These are phyloP conservation scores for Alternaria viburni DNA, from an alignment of 2,329 filamentous ascomycete genomes.

Conservation along the genomic window DNA sequence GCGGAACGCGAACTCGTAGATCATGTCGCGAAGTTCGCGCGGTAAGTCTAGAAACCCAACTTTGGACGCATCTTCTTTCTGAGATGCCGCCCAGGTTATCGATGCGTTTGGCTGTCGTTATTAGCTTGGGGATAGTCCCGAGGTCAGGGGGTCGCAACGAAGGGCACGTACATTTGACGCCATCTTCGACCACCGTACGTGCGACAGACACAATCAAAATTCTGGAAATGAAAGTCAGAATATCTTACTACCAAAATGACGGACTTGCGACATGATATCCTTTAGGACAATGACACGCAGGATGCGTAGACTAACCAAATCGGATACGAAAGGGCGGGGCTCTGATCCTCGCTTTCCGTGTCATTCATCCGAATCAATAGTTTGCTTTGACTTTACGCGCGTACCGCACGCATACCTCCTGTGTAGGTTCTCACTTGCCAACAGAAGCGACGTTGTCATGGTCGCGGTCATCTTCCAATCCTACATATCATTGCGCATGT, in stretches of 20 bases:
- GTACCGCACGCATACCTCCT: neutral
- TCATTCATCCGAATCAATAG: neutral
- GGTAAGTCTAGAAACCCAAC: slow-evolving; percentile 40
- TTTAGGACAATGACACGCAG: neutral
- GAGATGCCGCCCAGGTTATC: slow-evolving; percentile 29
- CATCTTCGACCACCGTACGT: neutral
- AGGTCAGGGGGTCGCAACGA: neutral
- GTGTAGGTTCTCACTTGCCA: neutral
- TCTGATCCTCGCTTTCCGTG: neutral
- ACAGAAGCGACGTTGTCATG: neutral
- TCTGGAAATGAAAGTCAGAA: too few relatives aligned
- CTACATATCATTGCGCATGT: neutral
- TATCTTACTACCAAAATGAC: neutral
- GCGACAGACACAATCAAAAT: too few relatives aligned
- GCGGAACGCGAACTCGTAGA: slow-evolving; percentile 32
- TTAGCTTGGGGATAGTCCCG: slow-evolving; percentile 4
- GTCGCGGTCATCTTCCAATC: neutral
- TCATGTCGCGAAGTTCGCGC: slow-evolving; percentile 37
- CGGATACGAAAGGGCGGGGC: neutral
- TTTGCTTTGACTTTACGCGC: neutral
- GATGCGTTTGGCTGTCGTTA: slow-evolving; percentile 2
- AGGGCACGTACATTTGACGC: neutral
- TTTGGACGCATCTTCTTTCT: slow-evolving; percentile 14
- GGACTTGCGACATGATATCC: neutral
- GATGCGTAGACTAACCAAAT: neutral